Conservation (phyloP, 2,329 filamentous ascomycete genomes). For the Trichoderma polysporum region DNA sequence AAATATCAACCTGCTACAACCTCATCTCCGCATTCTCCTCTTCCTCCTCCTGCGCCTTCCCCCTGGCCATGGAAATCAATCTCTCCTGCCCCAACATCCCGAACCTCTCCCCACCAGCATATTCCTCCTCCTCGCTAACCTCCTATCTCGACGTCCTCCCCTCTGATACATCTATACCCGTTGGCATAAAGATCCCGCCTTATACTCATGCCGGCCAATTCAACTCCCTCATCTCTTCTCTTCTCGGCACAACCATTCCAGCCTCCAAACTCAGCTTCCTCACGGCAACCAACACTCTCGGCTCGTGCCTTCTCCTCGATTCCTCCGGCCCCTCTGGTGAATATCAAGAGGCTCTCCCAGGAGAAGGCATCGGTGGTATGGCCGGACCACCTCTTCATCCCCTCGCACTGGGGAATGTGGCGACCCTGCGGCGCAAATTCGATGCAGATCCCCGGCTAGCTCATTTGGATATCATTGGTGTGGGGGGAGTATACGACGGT, state of each 20-base stretch:
- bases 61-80: slow-evolving; percentile 72
- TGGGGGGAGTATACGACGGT: slow-evolving; percentile 68
- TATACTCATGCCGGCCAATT: slow-evolving; percentile 72
- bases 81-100: slow-evolving; percentile 77
- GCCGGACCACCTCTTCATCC: slow-evolving; percentile 72
- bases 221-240: slow-evolving; percentile 50
- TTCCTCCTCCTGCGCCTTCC: slow-evolving; percentile 43
- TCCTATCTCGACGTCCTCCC: slow-evolving; percentile 55
- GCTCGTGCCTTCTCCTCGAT: slow-evolving; percentile 61
- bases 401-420: slow-evolving; percentile 72
- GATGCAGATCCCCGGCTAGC: slow-evolving; percentile 48
- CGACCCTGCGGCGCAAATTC: slow-evolving; percentile 61
- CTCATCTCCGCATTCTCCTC: slow-evolving; percentile 40
- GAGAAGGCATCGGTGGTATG: slow-evolving; percentile 66
- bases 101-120: slow-evolving; percentile 67
- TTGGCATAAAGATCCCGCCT: slow-evolving; percentile 73
- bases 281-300: slow-evolving; percentile 72
- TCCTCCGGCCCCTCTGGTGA: slow-evolving; percentile 53
- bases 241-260: slow-evolving; percentile 35
- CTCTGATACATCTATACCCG: slow-evolving; percentile 36
- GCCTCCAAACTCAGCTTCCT: slow-evolving; percentile 58
- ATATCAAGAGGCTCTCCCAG: slow-evolving; percentile 42
- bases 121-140: slow-evolving; percentile 51
- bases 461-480: slow-evolving; percentile 65
- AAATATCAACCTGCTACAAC: slow-evolving; percentile 57